Percentiles rank a stretch among this genome's conserved stretches.
These are phyloP conservation scores for Hanseniaspora vineae DNA, from an alignment of 805 yeast genomes.

Conservation along the genomic window DNA sequence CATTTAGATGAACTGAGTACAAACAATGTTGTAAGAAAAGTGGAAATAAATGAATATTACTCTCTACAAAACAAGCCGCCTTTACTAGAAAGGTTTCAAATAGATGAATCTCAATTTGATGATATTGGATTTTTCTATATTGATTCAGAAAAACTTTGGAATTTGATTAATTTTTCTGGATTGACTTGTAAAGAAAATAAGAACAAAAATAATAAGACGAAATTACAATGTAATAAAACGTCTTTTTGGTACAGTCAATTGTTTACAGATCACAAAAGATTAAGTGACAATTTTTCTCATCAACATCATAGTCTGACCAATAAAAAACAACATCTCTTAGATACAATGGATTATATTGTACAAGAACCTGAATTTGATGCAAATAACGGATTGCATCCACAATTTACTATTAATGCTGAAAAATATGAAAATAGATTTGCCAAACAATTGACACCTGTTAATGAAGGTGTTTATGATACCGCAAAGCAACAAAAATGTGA, in stretches of 20 bases:
- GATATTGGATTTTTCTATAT: neutral
- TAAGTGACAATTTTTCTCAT: conserved; percentile 12
- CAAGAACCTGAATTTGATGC: no score
- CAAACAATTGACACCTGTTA: neutral
- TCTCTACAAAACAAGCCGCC: neutral
- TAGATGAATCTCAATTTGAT: neutral
- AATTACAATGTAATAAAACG: neutral
- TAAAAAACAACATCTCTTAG: no score
- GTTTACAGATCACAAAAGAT: neutral
- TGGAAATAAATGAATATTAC: neutral
- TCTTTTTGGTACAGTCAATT: neutral
- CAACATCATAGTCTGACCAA: no score
- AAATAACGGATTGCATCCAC: no score
- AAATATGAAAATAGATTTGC: no score
- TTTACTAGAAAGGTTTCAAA: neutral
- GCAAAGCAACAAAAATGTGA: conserved; percentile 24
- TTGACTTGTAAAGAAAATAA: neutral
- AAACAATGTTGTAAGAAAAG: no score
- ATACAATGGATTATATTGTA: no score
- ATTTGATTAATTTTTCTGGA: neutral
- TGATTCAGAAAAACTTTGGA: neutral
- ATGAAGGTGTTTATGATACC: neutral
- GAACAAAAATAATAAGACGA: neutral
- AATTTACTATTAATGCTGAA: no score
- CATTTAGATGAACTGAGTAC: no score